These are phyloP conservation scores for Talaromyces nanjingensis DNA, from an alignment of 495 filamentous ascomycete species.

Conservation along the genomic window DNA sequence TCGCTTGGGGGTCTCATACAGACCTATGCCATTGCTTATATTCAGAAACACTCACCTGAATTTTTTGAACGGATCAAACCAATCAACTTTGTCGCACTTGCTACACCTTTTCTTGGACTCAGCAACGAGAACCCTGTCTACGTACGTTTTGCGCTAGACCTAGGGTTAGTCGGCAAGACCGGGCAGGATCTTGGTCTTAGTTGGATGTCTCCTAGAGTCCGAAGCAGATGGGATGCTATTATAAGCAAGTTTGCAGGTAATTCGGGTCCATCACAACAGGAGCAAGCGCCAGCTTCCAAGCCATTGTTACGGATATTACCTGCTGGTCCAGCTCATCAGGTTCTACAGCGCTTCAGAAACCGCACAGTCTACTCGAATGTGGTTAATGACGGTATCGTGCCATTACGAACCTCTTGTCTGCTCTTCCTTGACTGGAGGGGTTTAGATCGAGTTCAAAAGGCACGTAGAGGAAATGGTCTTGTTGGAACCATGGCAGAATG, in stretches of 20 bases:
- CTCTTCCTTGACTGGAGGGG: constrained; percentile 98
- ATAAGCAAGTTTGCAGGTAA: constrained; percentile 69
- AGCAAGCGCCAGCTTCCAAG: constrained; percentile 71
- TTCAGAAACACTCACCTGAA: constrained; percentile 86
- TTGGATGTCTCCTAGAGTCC: constrained; percentile 81
- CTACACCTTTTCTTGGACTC: constrained; percentile 82
- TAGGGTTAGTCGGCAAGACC: constrained; percentile 89
- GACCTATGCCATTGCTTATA: constrained; percentile 95
- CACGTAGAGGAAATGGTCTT: constrained; percentile 80
- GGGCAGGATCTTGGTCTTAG: constrained; percentile 92
- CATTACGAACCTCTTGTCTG: constrained; percentile 86
- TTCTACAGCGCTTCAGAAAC: constrained; percentile 79
- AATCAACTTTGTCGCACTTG: constrained; percentile 89
- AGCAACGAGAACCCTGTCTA: constrained; percentile 98
- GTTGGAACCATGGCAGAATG: constrained; percentile 88
- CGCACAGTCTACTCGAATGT: constrained; percentile 95
- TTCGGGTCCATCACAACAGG: constrained; percentile 54
- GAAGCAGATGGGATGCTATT: constrained; percentile 82
- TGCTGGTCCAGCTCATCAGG: constrained; percentile 85
- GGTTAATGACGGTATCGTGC: constrained; percentile 97
- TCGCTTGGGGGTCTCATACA: constrained; percentile 89
- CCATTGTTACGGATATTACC: constrained; percentile 86
- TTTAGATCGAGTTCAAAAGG: constrained; percentile 87
- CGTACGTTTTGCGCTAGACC: constrained; percentile 93
- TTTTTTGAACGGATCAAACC: constrained; percentile 87